A percentile compares a stretch with the other conserved stretches of the same genome.
Evolutionary conservation across 352 stramenopile genomes (phyloP).

Genomic region (Phytopythium kandeliae): DNA sequence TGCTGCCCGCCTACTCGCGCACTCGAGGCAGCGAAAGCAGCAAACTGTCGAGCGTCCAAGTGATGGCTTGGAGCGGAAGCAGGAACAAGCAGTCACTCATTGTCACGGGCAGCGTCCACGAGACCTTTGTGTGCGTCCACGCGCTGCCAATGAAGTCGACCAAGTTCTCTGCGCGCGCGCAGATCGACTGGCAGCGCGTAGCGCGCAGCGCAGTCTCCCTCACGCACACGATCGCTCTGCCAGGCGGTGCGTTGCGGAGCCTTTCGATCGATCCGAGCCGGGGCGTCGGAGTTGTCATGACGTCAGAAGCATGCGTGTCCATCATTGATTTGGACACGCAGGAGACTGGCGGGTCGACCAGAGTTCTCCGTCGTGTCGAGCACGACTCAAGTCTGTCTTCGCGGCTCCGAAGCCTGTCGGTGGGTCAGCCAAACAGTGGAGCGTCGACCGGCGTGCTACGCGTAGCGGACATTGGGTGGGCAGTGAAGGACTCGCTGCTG

Average conservation of each 20-base stretch:
- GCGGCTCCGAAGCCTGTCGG: neutral
- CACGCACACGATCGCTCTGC: conserved; percentile 19
- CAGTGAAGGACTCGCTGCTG: conserved; percentile 24
- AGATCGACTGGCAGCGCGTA: conserved; percentile 38
- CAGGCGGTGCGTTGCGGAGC: conserved; percentile 16
- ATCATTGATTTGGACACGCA: conserved; percentile 19
- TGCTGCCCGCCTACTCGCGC: conserved; percentile 13
- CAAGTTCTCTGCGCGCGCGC: conserved; percentile 15
- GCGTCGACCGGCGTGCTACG: neutral
- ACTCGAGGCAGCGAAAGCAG: neutral
- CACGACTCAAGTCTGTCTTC: neutral
- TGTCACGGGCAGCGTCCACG: conserved; percentile 18
- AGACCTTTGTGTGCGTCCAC: conserved; percentile 31
- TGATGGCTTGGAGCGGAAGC: conserved; percentile 20
- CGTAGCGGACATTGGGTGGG: conserved; percentile 11
- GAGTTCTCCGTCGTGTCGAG: neutral
- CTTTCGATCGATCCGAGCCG: conserved; percentile 37
- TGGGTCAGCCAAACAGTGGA: neutral
- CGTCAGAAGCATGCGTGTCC: conserved; percentile 16
- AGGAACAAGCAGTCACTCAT: conserved; percentile 16
- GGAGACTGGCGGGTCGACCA: neutral
- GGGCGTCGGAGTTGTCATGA: conserved; percentile 28
- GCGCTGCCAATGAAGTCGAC: conserved; percentile 30
- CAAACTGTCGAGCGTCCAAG: conserved; percentile 10
- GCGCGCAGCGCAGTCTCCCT: conserved; percentile 31